A percentile compares a stretch with the other conserved stretches of the same genome.
phyloP scores from a whole-genome alignment of 1,284 basidiomycete species.

The Rhodotorula sp. region DNA sequence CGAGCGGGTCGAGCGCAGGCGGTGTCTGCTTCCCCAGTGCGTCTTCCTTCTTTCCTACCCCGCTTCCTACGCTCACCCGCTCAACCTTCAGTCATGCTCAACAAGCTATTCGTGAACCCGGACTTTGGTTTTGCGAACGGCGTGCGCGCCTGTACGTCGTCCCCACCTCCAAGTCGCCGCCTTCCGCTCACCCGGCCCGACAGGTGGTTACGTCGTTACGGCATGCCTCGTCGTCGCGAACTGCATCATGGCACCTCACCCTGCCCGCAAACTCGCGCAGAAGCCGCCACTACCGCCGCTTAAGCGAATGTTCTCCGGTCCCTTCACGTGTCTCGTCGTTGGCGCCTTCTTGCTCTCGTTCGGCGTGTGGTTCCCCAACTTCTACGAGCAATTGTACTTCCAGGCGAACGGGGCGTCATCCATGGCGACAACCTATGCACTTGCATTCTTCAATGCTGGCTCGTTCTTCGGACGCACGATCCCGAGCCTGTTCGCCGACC shows the following conservation, averaged over 20 bases:
- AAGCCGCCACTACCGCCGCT: constrained; percentile 23
- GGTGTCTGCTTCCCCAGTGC: constrained; percentile 26
- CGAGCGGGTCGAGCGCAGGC: constrained; percentile 17
- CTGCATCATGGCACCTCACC: constrained; percentile 25
- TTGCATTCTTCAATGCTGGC: constrained; percentile 37
- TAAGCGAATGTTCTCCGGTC: constrained; percentile 14
- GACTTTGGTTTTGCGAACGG: constrained; percentile 15
- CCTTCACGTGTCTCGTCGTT: neutral
- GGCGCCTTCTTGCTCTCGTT: constrained; percentile 16
- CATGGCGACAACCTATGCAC: constrained; percentile 25
- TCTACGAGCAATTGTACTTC: constrained; percentile 39
- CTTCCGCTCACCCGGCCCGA: too few species aligned
- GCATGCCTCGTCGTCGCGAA: constrained; percentile 25
- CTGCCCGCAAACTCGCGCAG: constrained; percentile 2
- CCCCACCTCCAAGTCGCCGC: too few species aligned
- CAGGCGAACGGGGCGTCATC: constrained; percentile 38
- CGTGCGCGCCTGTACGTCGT: constrained; percentile 14
- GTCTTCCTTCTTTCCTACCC: neutral
- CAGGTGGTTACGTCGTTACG: constrained; percentile 26
- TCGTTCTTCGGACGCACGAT: constrained; percentile 26
- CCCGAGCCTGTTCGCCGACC: constrained; percentile 36
- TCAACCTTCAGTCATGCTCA: constrained; percentile 24
- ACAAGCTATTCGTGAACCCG: constrained; percentile 21
- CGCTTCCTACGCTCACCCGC: neutral
- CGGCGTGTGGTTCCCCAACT: constrained; percentile 16